Percentiles rank a stretch among this genome's conserved stretches.
These are phyloP conservation scores for Peniophora sp. DNA, from an alignment of 1,284 basidiomycete genomes.

Conservation along the genomic window DNA sequence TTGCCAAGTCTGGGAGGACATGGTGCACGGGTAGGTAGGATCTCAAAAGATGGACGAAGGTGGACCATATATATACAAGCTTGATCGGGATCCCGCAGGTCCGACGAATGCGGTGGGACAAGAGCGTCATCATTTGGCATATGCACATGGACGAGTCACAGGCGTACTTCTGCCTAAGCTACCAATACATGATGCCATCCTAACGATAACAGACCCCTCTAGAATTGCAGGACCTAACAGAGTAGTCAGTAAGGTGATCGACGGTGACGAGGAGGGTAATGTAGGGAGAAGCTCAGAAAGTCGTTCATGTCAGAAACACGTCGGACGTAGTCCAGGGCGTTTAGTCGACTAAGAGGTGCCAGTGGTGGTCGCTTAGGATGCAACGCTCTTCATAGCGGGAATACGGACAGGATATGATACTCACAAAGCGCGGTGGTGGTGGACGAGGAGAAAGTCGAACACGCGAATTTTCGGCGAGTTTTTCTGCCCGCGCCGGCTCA, in stretches of 20 bases:
- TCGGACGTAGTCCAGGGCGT: constrained; percentile 29
- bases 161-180: too few species aligned
- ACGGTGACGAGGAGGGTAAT: not conserved
- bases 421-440: constrained; percentile 2
- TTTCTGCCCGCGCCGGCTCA: too few species aligned
- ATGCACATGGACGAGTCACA: too few species aligned
- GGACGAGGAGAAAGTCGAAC: too few species aligned
- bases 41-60: not conserved
- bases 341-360: constrained; percentile 86
- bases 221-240: not conserved
- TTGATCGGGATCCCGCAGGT: too few species aligned
- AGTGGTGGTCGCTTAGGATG: constrained; percentile 54
- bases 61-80: not conserved
- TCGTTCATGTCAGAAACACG: constrained; percentile 75
- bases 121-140: too few species aligned
- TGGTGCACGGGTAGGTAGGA: not conserved
- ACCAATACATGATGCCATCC: too few species aligned
- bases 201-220: too few species aligned
- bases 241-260: not conserved
- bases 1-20: constrained; percentile 27
- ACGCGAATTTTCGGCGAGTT: too few species aligned
- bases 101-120: too few species aligned
- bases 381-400: constrained; percentile 67
- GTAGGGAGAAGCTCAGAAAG: constrained; percentile 48
- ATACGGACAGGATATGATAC: not conserved